Conservation (phyloP, 176 grass and related monocot species). For the Pontederia paniculata region DNA sequence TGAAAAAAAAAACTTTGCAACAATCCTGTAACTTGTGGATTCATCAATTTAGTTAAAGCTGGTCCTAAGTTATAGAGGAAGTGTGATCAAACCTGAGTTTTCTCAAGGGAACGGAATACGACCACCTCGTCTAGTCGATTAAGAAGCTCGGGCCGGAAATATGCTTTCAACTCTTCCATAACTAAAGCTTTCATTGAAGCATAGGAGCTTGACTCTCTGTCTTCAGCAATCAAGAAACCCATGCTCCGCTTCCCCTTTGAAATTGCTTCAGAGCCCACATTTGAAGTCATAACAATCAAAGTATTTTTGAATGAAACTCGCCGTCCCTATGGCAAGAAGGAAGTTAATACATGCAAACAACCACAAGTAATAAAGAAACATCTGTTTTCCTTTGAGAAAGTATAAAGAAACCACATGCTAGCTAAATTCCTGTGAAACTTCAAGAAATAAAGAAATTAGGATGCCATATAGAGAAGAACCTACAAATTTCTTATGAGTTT, state of each 20-base stretch:
- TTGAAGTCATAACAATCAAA: conserved; percentile 97
- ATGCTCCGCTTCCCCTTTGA: conserved; percentile 56
- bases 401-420: no score
- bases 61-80: conserved; percentile 1
- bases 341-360: background rate
- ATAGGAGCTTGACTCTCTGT: conserved; percentile 48
- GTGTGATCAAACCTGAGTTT: conserved; percentile 51
- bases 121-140: conserved; percentile 97
- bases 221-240: conserved; percentile 62
- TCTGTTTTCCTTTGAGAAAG: no score
- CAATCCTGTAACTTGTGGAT: no score
- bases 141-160: conserved; percentile 92
- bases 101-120: conserved; percentile 74
- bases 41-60: no score
- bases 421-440: no score
- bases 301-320: conserved; percentile 98
- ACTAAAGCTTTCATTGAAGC: conserved; percentile 69
- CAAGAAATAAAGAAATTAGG: no score
- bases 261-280: conserved; percentile 83
- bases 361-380: no score
- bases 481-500: no score
- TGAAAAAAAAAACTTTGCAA: background rate
- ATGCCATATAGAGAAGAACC: no score
- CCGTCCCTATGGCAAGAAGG: conserved; percentile 44
- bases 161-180: conserved; percentile 70